Conservation (phyloP, 78 protist species). For the Goniomonas avonlea region DNA sequence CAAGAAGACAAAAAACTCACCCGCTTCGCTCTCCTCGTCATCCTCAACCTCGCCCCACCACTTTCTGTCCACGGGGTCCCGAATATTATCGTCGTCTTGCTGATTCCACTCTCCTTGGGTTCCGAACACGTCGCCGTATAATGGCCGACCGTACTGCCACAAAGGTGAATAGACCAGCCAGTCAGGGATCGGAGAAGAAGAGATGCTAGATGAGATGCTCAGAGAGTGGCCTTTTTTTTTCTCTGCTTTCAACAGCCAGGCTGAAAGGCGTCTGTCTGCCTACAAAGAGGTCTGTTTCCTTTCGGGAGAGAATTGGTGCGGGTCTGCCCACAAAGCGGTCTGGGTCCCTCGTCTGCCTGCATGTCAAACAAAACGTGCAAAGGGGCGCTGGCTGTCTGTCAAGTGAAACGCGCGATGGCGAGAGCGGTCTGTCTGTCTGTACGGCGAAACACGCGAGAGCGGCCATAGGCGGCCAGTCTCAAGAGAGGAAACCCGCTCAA, state of each 20-base stretch:
- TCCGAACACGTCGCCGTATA: slow-evolving; percentile 76
- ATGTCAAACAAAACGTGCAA: not conserved
- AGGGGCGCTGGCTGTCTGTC: not conserved
- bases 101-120: not conserved
- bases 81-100: not conserved
- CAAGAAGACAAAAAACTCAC: slow-evolving; percentile 37
- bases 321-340: not conserved
- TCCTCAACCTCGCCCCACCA: slow-evolving; percentile 59
- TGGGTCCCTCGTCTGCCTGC: not conserved
- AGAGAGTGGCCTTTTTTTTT: too few species aligned
- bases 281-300: not conserved
- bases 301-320: not conserved
- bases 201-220: too few species aligned
- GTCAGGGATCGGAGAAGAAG: too few species aligned
- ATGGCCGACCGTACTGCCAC: slow-evolving; percentile 72
- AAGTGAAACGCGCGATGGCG: not conserved
- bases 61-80: slow-evolving; percentile 21
- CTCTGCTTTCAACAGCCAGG: too few species aligned
- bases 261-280: too few species aligned
- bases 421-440: not conserved
- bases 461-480: too few species aligned
- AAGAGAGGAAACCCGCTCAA: not conserved
- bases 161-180: too few species aligned
- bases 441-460: not conserved
- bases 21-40: slow-evolving; percentile 58